Conservation (phyloP, 768 basidiomycete species). For the Agrocybe praecox region DNA sequence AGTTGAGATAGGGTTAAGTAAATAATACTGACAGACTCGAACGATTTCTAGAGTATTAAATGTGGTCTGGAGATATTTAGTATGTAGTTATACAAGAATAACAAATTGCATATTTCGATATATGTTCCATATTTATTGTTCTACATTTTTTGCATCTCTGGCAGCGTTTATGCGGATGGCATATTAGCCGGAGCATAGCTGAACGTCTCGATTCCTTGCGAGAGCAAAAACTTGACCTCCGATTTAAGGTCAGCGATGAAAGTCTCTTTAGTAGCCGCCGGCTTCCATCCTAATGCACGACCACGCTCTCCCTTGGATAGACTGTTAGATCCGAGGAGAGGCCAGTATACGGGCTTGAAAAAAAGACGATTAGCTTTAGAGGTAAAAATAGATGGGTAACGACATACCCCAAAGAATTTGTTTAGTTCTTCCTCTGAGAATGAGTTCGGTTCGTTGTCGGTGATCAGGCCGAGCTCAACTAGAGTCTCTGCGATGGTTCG, state of each 20-base stretch:
- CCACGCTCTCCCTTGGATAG: slow-evolving; percentile 19
- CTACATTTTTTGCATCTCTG: too few species aligned
- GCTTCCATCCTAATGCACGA: slow-evolving; percentile 24
- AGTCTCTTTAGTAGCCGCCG: slow-evolving; percentile 16
- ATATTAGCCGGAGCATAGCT: too few species aligned
- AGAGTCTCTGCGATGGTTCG: slow-evolving; percentile 15
- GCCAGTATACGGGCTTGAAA: slow-evolving; percentile 13
- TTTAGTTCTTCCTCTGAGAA: slow-evolving; percentile 20
- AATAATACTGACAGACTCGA: too few species aligned
- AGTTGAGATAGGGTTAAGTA: too few species aligned
- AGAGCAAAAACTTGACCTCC: slow-evolving; percentile 9
- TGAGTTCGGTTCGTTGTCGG: slow-evolving; percentile 10
- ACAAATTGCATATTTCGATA: too few species aligned
- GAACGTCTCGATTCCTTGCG: too few species aligned
- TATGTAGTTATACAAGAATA: too few species aligned
- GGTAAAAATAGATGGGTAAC: background rate
- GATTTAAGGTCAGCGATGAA: slow-evolving; percentile 18
- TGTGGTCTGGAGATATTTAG: too few species aligned
- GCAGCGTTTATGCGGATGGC: too few species aligned
- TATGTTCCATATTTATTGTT: too few species aligned
- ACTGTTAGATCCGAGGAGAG: slow-evolving; percentile 18
- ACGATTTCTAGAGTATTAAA: too few species aligned
- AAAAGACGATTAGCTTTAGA: background rate
- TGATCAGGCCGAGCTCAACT: slow-evolving; percentile 14
- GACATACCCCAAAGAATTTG: slow-evolving; percentile 19